Evolutionary conservation across 2,329 filamentous ascomycete species (phyloP), one percentile per base, ranked within the genome.

Genomic region (Curvularia spicifera): DNA sequence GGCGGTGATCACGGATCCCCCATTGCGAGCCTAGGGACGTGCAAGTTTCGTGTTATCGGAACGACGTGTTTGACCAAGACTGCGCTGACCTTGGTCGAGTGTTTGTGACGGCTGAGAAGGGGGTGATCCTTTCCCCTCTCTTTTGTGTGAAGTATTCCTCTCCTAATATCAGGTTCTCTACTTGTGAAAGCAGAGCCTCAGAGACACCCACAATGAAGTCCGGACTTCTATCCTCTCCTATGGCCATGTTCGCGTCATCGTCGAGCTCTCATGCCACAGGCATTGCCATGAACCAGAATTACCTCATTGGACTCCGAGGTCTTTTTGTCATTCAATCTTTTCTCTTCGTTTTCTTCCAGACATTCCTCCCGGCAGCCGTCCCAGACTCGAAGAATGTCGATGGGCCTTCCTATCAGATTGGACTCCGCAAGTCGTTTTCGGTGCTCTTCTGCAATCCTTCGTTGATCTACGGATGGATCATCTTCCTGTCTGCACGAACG

Each of bases 401-500:
- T n/a, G 78, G 79, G 0, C 75, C 77, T 2, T 51, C 65, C 12
- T 80, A 79, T 56, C 78, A 81, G 64, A 64, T 71, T 15, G 65
- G 80, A 28, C 64, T 83, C 29, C 77, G 80, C 48, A 80, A 82
- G 56, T 74, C 78, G 1, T 70, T 83, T 40, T 79, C 78, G 0
- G 76, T 81, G 13, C 66, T 82, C 4, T 76, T 81, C 56, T 81
- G 79, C 78, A 81, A 82, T 59, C 72, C 78, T 33, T 74, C 75
- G 31, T 69, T 82, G 56, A 77, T 83, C 51, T 79, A 79, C 67
- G 78, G 78, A 22, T 78, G 76, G 69, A 75, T 82, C 66, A 77
- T 83, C 59, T 71, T 81, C 24, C 70, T 83, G 20, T 81, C 79
- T 3, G 79, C 78, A 6, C 77, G 81, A 10, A 77, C 76, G 10